Evolutionary conservation across 164 flowering plant species (phyloP).

Genomic region (Vitis rupestris): DNA sequence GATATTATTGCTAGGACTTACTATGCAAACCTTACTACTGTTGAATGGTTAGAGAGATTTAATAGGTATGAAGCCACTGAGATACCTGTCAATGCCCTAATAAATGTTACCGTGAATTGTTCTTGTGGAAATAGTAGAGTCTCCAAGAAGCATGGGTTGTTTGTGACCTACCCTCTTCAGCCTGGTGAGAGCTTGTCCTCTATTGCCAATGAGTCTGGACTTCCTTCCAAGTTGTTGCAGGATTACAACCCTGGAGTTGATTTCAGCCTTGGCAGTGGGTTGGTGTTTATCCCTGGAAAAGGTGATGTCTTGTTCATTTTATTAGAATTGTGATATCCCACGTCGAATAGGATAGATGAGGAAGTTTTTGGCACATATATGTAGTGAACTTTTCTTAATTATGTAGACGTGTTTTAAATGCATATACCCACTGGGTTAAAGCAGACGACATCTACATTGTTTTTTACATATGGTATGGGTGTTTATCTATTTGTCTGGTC

Average conservation of each 20-base stretch:
- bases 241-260: conserved; percentile 26
- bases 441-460: no score
- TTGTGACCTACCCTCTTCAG: conserved; percentile 47
- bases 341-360: neutral
- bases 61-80: conserved; percentile 17
- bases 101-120: conserved; percentile 49
- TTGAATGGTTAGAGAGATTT: neutral
- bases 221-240: conserved; percentile 21
- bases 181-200: conserved; percentile 27
- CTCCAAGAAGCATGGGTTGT: conserved; percentile 40
- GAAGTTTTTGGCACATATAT: neutral
- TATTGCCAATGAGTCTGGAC: conserved; percentile 15
- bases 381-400: no score
- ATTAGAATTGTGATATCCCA: neutral
- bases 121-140: conserved; percentile 42
- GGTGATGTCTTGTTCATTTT: conserved; percentile 19
- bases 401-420: no score
- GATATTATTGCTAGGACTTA: conserved; percentile 8
- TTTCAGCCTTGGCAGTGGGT: conserved; percentile 25
- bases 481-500: no score
- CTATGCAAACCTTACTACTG: conserved; percentile 29
- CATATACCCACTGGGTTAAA: no score
- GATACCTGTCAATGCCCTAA: conserved; percentile 9
- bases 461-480: no score
- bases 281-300: conserved; percentile 37